A percentile compares a stretch with the other conserved stretches of the same genome.
These are phyloP conservation scores for Plantago lanceolata DNA, from an alignment of 305 asterid genomes.

Conservation along the genomic window DNA sequence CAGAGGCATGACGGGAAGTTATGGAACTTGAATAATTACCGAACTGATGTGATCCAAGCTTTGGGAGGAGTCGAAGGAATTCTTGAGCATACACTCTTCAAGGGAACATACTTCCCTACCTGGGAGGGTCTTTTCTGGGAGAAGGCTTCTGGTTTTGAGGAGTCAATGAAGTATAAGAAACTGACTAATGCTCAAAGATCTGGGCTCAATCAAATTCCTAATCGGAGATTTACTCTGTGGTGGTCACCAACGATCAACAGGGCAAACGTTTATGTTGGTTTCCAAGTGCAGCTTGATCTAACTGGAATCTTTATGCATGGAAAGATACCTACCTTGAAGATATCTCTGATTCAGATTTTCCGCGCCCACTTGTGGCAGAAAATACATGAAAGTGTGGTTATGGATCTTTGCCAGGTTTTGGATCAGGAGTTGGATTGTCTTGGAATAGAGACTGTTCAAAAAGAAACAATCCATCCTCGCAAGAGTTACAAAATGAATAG, in stretches of 20 bases:
- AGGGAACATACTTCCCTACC: slow-evolving; percentile 98
- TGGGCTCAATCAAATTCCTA: slow-evolving; percentile 97
- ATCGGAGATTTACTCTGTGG: slow-evolving; percentile 96
- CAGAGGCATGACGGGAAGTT: slow-evolving; percentile 97
- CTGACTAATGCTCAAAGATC: slow-evolving; percentile 97
- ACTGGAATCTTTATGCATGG: slow-evolving; percentile 99
- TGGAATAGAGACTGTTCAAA: slow-evolving; percentile 98
- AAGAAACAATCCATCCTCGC: slow-evolving; percentile 96
- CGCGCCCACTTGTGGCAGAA: slow-evolving; percentile 99
- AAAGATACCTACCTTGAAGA: slow-evolving; percentile 94
- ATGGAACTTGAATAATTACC: slow-evolving; percentile 96
- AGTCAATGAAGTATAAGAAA: slow-evolving; percentile 98
- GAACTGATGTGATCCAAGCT: slow-evolving; percentile 99
- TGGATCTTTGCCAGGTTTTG: slow-evolving; percentile 99
- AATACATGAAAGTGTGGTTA: slow-evolving; percentile 97
- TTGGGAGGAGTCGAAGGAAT: slow-evolving; percentile 99
- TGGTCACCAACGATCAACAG: slow-evolving; percentile 99
- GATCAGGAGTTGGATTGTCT: slow-evolving; percentile 96
- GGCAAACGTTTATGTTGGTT: slow-evolving; percentile 97
- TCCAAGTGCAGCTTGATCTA: slow-evolving; percentile 99
- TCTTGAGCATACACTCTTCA: slow-evolving; percentile 92
- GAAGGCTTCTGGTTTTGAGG: slow-evolving; percentile 99
- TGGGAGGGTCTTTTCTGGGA: slow-evolving; percentile 99
- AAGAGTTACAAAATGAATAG: slow-evolving; percentile 99
- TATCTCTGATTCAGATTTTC: slow-evolving; percentile 95